Evolutionary conservation across 805 yeast species (phyloP).

Genomic region (Metschnikowia baotianmanensis): DNA sequence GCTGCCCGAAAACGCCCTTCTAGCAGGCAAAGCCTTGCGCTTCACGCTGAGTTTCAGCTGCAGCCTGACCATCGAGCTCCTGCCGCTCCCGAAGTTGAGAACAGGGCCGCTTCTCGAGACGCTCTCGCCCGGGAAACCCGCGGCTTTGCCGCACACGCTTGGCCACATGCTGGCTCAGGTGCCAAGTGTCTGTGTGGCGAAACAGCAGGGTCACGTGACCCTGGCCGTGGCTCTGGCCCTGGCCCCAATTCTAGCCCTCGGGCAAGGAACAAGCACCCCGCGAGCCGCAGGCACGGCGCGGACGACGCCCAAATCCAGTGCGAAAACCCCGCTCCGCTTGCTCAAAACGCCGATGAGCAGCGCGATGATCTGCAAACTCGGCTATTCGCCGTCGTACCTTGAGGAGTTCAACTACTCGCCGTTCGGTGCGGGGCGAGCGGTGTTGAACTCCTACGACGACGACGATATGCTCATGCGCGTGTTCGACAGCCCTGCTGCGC

Average conservation of each 20-base stretch:
- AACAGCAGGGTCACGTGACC: constrained; percentile 6
- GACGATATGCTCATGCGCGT: constrained; percentile 45
- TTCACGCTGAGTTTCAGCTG: constrained; percentile 68
- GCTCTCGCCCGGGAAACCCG: constrained; percentile 48
- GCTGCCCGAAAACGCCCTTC: constrained; percentile 40
- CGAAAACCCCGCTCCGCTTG: constrained; percentile 35
- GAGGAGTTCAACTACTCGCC: constrained; percentile 64
- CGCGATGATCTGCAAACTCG: constrained; percentile 49
- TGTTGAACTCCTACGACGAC: constrained; percentile 41
- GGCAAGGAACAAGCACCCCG: constrained; percentile 9
- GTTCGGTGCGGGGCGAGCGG: constrained; percentile 16
- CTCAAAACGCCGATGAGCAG: constrained; percentile 41
- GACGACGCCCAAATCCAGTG: constrained; percentile 37
- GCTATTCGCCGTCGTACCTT: constrained; percentile 65
- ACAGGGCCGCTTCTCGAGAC: constrained; percentile 69
- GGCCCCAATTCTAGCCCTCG: constrained; percentile 12
- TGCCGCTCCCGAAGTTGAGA: constrained; percentile 56
- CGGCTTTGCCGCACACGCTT: constrained; percentile 8
- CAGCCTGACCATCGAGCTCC: constrained; percentile 59
- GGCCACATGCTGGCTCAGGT: constrained; percentile 12
- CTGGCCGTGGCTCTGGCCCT: constrained; percentile 8
- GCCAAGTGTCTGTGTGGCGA: constrained; percentile 13
- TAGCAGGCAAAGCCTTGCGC: constrained; percentile 43
- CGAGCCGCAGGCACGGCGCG: constrained; percentile 15
- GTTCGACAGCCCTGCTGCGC: constrained; percentile 29